Evolutionary conservation across 2,329 filamentous ascomycete genomes (phyloP), one percentile per base, ranked within the genome.

Genomic region (Fusarium paranaense): DNA sequence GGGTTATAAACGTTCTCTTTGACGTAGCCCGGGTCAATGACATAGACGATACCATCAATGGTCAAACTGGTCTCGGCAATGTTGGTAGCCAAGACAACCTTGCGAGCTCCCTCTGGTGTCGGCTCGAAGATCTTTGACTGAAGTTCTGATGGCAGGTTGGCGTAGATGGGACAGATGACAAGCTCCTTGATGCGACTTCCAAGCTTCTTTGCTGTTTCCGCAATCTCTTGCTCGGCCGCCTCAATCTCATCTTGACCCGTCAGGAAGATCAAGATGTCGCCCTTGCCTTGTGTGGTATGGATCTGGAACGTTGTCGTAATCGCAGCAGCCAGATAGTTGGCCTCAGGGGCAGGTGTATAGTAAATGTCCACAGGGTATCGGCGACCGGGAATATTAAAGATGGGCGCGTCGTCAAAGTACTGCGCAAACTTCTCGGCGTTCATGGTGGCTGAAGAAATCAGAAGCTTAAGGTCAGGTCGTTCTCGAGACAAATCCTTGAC

Each of bases 211-310:
- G 94, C 92, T 1, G 95, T 98, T 75, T 98, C 95, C 56, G 93
- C 89, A 20, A 99, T 89, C 74, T 95, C 94, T 76, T 93, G 91
- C 78, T 97, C 94, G 0, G 94, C 95, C 1, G 93, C 90, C 78
- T 98, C 95, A 62, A 99, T 99, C 80, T 99, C 97, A 78, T 98
- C 97, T 80, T 98, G 95, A 45, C 97, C 97, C 0, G 96, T 98
- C 38, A 99, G 85, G 82, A 99, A 99, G 3, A 98, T 94, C 5
- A 99, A 85, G 20, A 99, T 97, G 78, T 98, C 97, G 14, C 97
- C 97, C 67, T 90, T 90, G 0, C 91, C 92, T 79, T 97, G 94
- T 0, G 92, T 94, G 1, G 95, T 93, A 79, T 99, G 97, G 45
- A 98, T 98, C 80, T 98, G 96, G 78, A 98, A 98, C 6, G 97